Conservation (phyloP, 2,329 filamentous ascomycete genomes). For the Alternaria triticimaculans region DNA sequence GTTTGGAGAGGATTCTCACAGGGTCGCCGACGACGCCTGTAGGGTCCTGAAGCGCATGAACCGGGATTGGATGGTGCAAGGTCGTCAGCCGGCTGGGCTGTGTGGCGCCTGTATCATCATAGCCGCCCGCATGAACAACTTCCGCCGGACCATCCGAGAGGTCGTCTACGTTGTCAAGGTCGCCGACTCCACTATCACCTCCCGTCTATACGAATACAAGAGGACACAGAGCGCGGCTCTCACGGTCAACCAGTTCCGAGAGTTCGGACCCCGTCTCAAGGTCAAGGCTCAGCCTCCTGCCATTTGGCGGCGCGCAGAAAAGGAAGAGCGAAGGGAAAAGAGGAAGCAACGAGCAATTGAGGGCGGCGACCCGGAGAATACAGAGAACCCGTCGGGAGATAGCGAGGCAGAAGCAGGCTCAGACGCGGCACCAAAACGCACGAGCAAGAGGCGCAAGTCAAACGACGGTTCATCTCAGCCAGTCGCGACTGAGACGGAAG, state of each 20-base stretch:
- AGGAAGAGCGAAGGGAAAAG: constrained; percentile 48
- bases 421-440: constrained; percentile 15
- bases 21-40: constrained; percentile 86
- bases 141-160: constrained; percentile 87
- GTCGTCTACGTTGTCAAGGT: constrained; percentile 99
- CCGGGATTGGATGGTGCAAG: constrained; percentile 95
- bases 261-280: constrained; percentile 70
- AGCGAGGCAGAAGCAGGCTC: constrained; percentile 17
- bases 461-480: constrained; percentile 25
- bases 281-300: constrained; percentile 74
- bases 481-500: constrained; percentile 7
- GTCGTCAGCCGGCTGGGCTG: constrained; percentile 89
- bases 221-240: constrained; percentile 82
- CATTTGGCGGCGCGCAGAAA: constrained; percentile 70
- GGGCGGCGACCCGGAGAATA: constrained; percentile 17
- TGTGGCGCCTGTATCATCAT: constrained; percentile 94
- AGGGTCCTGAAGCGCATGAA: constrained; percentile 92
- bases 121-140: constrained; percentile 98
- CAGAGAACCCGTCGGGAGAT: constrained; percentile 2
- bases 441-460: constrained; percentile 35
- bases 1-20: constrained; percentile 80
- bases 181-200: constrained; percentile 89
- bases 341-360: constrained; percentile 22
- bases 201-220: constrained; percentile 90
- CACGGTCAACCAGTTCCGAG: constrained; percentile 85